Base-by-base conservation (phyloP, 2,329 filamentous ascomycete species). In the Akanthomyces dipterigenus region DNA sequence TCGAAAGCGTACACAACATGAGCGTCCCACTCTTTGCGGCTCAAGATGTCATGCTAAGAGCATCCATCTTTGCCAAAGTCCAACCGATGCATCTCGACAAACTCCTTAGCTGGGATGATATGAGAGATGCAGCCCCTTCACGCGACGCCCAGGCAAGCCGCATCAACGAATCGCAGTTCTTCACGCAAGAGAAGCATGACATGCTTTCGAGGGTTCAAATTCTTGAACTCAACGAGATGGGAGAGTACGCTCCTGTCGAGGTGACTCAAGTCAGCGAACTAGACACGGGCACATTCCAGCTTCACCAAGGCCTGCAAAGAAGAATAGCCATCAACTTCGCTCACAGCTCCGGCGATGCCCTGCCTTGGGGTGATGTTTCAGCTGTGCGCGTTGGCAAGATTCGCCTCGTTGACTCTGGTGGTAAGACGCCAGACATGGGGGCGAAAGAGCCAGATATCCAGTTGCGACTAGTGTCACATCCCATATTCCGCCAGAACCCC, bases 1-100 rank as follows among this genome's bases (percentile, higher is more conserved):
- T 99, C 67, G 93, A 98, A 75, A 99, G 95, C 74, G 93, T 98
- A 55, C 95, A 99, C 78, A 96, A 91, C 73, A 96, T 99, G 91
- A 96, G 91, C 71, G 82, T 99, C 58, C 90, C 93, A 4, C 80
- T 96, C 40, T 88, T 88, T 48, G 72, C 74, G 5, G 85, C 91
- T 1, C 84, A 83, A 24, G 88, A 88, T 51, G 87, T 91, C 1
- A 88, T 86, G 26, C 76, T 99, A 59, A 86, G 95, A 60, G 89
- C 96, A 9, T 91, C 92, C 54, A 89, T 99, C 63, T 98, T 96
- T 72, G 93, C 95, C 20, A 89, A 89, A 70, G 91, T 96, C 40
- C 95, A 91, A 1, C 79, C 88, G 0, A 97, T 97, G 88, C 95
- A 99, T 75, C 82, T 99, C 24, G 95, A 99, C 74, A 98, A 96